Percentiles rank a stretch among this genome's conserved stretches.
Evolutionary conservation across 1,284 basidiomycete species (phyloP).

Genomic region (Neonothopanus nambi): DNA sequence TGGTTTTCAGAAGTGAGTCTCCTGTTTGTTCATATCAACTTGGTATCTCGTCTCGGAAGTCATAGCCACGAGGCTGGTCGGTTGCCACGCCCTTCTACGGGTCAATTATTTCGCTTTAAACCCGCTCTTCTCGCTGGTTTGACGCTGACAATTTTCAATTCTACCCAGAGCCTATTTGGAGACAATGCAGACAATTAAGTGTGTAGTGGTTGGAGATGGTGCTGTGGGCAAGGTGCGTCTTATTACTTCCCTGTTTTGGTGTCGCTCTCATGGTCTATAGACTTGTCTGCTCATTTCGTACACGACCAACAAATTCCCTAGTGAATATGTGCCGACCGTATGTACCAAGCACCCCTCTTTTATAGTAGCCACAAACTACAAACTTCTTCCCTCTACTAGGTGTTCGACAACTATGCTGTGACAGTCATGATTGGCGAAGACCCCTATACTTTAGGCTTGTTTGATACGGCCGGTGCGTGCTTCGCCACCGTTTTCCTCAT

Average conservation of each 20-base stretch:
- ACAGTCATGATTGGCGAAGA: conserved; percentile 99
- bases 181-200: conserved; percentile 94
- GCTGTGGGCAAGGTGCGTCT: conserved; percentile 94
- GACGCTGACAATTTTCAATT: conserved; percentile 15
- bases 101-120: conserved; percentile 2
- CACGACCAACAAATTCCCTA: conserved; percentile 98
- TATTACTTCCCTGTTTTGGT: conserved; percentile 19
- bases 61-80: conserved; percentile 11
- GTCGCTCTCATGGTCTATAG: conserved; percentile 42
- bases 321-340: conserved; percentile 98
- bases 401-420: conserved; percentile 98
- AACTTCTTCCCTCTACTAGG: conserved; percentile 46
- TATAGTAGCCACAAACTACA: conserved; percentile 25
- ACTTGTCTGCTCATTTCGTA: conserved; percentile 99
- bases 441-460: conserved; percentile 96
- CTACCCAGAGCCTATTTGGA: conserved; percentile 27
- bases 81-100: conserved; percentile 13
- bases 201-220: conserved; percentile 99
- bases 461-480: conserved; percentile 91
- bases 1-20: conserved; percentile 11
- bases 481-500: conserved; percentile 4
- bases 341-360: conserved; percentile 36
- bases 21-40: not conserved
- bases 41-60: not conserved
- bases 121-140: conserved; percentile 8